These are phyloP conservation scores for Glaciozyma martinii DNA, from an alignment of 768 basidiomycete species.

Conservation along the genomic window DNA sequence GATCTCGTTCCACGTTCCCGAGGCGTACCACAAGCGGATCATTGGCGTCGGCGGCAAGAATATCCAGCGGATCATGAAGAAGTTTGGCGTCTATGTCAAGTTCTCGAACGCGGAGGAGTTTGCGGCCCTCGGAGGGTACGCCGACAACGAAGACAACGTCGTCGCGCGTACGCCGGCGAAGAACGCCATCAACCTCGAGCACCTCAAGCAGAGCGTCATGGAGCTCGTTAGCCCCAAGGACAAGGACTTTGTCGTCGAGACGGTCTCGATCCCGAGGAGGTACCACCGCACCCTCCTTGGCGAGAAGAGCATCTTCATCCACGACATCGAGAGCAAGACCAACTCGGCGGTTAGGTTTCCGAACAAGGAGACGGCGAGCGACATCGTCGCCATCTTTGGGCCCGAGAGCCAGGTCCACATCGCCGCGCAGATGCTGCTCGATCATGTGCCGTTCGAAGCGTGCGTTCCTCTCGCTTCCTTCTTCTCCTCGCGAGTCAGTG, in stretches of 20 bases:
- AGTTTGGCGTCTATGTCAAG: slow-evolving; percentile 98
- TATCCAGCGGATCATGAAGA: slow-evolving; percentile 99
- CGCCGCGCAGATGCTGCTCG: slow-evolving; percentile 88
- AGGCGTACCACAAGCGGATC: slow-evolving; percentile 96
- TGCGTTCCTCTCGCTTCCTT: slow-evolving; percentile 1
- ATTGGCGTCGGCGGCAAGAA: slow-evolving; percentile 96
- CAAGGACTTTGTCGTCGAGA: slow-evolving; percentile 92
- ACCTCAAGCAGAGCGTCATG: slow-evolving; percentile 93
- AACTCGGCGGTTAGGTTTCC: slow-evolving; percentile 84
- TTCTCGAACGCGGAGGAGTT: slow-evolving; percentile 98
- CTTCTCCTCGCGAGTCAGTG: too few relatives aligned
- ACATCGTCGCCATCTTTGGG: slow-evolving; percentile 90
- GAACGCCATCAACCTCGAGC: slow-evolving; percentile 89
- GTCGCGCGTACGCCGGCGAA: slow-evolving; percentile 96
- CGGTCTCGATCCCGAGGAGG: slow-evolving; percentile 81
- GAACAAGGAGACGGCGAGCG: slow-evolving; percentile 86
- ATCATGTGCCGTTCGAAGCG: slow-evolving; percentile 67
- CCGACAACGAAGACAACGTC: slow-evolving; percentile 97
- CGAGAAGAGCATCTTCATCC: slow-evolving; percentile 94
- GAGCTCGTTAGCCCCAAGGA: slow-evolving; percentile 97
- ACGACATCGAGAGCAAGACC: slow-evolving; percentile 92
- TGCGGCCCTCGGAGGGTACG: slow-evolving; percentile 84
- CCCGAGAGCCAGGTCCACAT: slow-evolving; percentile 96
- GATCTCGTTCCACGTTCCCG: slow-evolving; percentile 96
- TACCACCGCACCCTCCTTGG: slow-evolving; percentile 92